These are phyloP conservation scores for Chiua virens DNA, from an alignment of 768 basidiomycete genomes.

Conservation along the genomic window DNA sequence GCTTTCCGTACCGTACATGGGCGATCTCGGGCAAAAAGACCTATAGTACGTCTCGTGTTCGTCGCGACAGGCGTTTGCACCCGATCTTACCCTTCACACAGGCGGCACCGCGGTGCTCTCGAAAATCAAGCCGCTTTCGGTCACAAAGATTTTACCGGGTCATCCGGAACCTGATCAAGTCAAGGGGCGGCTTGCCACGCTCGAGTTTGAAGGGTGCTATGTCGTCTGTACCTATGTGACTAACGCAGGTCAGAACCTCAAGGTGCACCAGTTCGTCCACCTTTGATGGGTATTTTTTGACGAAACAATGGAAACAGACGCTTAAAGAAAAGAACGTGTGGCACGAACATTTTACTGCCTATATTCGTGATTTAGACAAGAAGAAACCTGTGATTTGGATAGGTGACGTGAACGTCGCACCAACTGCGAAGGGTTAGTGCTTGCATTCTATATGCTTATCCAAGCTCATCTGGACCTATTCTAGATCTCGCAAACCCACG, in stretches of 20 bases:
- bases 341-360: constrained; percentile 73
- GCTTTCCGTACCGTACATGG: constrained; percentile 76
- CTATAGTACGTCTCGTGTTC: constrained; percentile 52
- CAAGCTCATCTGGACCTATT: not conserved
- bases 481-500: constrained; percentile 69
- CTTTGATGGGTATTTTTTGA: not conserved
- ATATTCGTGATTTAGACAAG: constrained; percentile 70
- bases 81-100: constrained; percentile 28
- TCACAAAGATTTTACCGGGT: constrained; percentile 67
- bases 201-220: constrained; percentile 74
- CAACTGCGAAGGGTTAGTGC: constrained; percentile 61
- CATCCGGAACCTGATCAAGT: constrained; percentile 63
- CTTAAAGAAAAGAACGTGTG: constrained; percentile 74
- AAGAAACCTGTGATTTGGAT: constrained; percentile 87
- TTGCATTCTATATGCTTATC: not conserved
- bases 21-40: constrained; percentile 75
- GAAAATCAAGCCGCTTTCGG: constrained; percentile 68
- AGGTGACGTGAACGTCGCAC: constrained; percentile 87
- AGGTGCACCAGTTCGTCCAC: constrained; percentile 43
- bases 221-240: constrained; percentile 81
- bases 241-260: constrained; percentile 76
- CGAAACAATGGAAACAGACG: constrained; percentile 45
- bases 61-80: not conserved
- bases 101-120: constrained; percentile 83
- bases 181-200: constrained; percentile 76